Evolutionary conservation across 306 rosid species (phyloP).

Genomic region (Begonia loranthoides): DNA sequence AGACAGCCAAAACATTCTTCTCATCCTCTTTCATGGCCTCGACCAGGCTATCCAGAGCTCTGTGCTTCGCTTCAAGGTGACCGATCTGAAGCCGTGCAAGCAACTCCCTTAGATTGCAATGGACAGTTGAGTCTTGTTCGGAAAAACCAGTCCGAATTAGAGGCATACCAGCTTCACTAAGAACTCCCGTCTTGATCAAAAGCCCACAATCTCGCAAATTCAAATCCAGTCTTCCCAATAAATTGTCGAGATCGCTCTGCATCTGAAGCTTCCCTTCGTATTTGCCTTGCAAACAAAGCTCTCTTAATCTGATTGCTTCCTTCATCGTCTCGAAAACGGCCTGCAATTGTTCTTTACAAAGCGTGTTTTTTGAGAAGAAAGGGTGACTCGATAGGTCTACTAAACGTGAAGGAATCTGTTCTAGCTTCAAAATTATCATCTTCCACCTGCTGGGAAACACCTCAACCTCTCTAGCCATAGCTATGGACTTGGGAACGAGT

Average conservation of each 20-base stretch:
- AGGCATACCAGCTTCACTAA: conserved; percentile 71
- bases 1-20: conserved; percentile 47
- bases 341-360: conserved; percentile 90
- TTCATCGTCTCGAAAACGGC: conserved; percentile 48
- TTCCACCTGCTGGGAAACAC: conserved; percentile 76
- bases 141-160: conserved; percentile 19
- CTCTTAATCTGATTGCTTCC: conserved; percentile 49
- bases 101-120: conserved; percentile 48
- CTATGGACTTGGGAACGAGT: conserved; percentile 57
- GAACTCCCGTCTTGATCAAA: conserved; percentile 76
- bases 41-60: conserved; percentile 64
- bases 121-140: conserved; percentile 15
- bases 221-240: conserved; percentile 68
- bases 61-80: conserved; percentile 69
- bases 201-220: conserved; percentile 79
- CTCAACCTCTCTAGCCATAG: conserved; percentile 64
- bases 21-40: conserved; percentile 80
- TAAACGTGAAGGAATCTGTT: conserved; percentile 64
- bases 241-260: conserved; percentile 88
- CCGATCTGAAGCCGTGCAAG: conserved; percentile 95
- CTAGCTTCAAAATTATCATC: conserved; percentile 70
- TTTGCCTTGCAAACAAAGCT: conserved; percentile 54
- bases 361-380: conserved; percentile 82
- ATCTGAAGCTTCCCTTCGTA: conserved; percentile 79
- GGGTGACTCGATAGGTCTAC: conserved; percentile 91